phyloP scores from a whole-genome alignment of 2,329 filamentous ascomycete species.

The Madurella fahalii region DNA sequence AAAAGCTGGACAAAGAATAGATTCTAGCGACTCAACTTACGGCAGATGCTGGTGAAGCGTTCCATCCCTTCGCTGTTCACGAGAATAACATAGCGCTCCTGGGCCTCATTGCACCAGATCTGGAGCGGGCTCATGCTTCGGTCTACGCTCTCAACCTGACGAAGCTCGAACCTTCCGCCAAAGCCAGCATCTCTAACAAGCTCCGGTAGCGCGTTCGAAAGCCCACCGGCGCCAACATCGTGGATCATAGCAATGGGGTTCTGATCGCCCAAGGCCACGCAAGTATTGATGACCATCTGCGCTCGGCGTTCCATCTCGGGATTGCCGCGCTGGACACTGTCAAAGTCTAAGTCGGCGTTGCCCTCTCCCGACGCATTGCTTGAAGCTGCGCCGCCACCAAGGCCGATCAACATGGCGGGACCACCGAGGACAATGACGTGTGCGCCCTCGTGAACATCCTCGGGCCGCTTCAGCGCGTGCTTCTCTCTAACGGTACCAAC shows the following conservation, averaged over 20 bases:
- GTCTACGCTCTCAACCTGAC: constrained; percentile 88
- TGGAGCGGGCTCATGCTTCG: constrained; percentile 90
- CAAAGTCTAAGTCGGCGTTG: constrained; percentile 90
- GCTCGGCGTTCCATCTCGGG: constrained; percentile 93
- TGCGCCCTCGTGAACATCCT: constrained; percentile 78
- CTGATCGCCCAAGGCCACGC: constrained; percentile 73
- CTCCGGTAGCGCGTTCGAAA: constrained; percentile 72
- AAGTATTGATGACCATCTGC: constrained; percentile 97
- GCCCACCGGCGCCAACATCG: constrained; percentile 90
- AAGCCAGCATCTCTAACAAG: constrained; percentile 88
- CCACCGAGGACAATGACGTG: constrained; percentile 91
- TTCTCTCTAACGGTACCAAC: constrained; percentile 88
- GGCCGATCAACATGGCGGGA: constrained; percentile 94
- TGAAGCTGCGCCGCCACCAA: constrained; percentile 92
- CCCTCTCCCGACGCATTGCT: constrained; percentile 84
- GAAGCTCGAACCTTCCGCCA: constrained; percentile 89
- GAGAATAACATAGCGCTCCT: constrained; percentile 91
- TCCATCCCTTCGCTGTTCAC: constrained; percentile 79
- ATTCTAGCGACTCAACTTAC: constrained; percentile 32
- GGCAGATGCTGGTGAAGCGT: constrained; percentile 64
- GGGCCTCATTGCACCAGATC: constrained; percentile 97
- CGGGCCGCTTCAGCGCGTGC: constrained; percentile 80
- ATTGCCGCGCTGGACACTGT: constrained; percentile 94
- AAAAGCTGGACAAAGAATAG: constrained; percentile 5
- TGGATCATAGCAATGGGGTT: constrained; percentile 97